Base-by-base conservation (phyloP, 1,284 basidiomycete genomes). In the Pascua sp. region DNA sequence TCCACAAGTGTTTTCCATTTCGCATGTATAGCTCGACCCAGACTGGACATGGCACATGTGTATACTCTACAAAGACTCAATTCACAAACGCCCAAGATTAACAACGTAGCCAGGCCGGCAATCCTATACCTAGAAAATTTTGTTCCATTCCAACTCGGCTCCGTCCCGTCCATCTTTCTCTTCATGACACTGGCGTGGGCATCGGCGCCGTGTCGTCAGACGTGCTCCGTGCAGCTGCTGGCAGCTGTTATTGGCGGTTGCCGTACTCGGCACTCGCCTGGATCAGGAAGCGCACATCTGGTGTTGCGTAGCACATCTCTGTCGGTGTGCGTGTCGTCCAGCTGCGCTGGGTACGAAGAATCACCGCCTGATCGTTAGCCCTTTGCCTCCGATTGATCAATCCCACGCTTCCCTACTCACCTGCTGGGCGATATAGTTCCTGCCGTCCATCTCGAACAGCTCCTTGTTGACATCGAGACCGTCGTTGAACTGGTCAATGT, bases 401-500 rank as follows among this genome's bases (percentile, higher is more conserved):
- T 39, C 37, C 11, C 18, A 2, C 32, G 2, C 38, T 38, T 17
- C 36, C 49, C 12, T 32, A 79, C 82, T 61, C 65, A 90, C 89
- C 85, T 93, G 90, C 73, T 96, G 92, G 57, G 91, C 91, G 49
- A 90, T 91, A 76, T 91, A 90, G 76, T 94, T 94, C 56, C 91
- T 82, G 69, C 91, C 88, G 76, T 94, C 91, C 67, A 88, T 85
- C 36, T 87, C 90, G 78, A 95, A 95, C 74, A 90, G 71, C 55
- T 91, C 90, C n/a, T 88, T 85, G 66, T 91, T 89, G 68, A 92
- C 88, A 53, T 91, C 90, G 60, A 95, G 77, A 8, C 90, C 91
- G 70, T 94, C 92, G 1, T 86, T 81, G 57, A 96, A 78, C 9
- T 85, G 73, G 72, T 93, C 90, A 69, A 96, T 81, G 77, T 96